Conservation (phyloP, 495 filamentous ascomycete genomes). For the Platismatia glauca region DNA sequence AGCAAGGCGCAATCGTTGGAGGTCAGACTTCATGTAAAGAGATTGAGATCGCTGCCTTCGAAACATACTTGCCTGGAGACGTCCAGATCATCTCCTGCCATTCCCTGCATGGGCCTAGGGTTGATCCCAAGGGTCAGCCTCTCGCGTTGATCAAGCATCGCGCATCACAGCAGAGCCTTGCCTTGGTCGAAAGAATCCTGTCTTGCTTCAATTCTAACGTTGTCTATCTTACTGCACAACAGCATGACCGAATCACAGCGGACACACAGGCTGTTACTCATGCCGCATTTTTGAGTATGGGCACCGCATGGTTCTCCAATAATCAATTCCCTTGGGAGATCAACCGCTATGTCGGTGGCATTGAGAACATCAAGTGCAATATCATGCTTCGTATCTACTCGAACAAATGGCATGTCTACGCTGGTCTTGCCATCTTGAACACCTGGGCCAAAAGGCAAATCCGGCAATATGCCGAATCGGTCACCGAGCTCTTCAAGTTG, state of each 20-base stretch:
- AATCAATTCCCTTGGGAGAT: constrained; percentile 94
- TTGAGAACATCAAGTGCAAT: constrained; percentile 99
- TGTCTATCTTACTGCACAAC: constrained; percentile 74
- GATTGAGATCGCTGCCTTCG: constrained; percentile 89
- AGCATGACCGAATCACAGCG: constrained; percentile 94
- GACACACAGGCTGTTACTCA: constrained; percentile 98
- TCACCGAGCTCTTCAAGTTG: constrained; percentile 91
- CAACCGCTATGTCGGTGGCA: constrained; percentile 84
- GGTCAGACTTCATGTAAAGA: constrained; percentile 98
- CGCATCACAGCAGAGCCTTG: constrained; percentile 64
- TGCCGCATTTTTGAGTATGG: constrained; percentile 94
- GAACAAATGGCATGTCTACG: constrained; percentile 99
- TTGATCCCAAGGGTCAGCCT: constrained; percentile 80
- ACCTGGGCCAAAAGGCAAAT: constrained; percentile 87
- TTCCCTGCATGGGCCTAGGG: constrained; percentile 87
- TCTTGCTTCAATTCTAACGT: constrained; percentile 71
- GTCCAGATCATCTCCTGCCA: constrained; percentile 95
- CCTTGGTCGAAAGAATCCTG: constrained; percentile 70
- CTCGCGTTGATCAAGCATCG: constrained; percentile 88
- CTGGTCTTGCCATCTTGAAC: constrained; percentile 92
- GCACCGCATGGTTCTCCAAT: constrained; percentile 89
- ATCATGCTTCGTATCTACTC: constrained; percentile 93
- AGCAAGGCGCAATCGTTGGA: constrained; percentile 85
- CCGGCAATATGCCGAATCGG: constrained; percentile 80
- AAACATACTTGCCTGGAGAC: constrained; percentile 75